These are phyloP conservation scores for Penicillium subrubescens DNA, from an alignment of 495 filamentous ascomycete genomes.

Conservation along the genomic window DNA sequence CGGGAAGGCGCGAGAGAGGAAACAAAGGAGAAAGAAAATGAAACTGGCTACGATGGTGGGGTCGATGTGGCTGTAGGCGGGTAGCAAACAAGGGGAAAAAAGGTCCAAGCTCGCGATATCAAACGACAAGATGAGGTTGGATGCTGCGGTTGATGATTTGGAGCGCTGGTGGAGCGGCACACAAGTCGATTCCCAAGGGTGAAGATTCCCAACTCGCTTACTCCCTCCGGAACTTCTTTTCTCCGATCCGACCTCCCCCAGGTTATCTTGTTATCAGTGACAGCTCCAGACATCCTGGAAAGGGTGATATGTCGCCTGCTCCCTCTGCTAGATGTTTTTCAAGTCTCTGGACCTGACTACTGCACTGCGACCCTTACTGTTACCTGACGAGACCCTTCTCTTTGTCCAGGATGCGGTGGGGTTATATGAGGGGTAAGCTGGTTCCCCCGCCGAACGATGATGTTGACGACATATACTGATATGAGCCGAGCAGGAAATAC, in stretches of 20 bases:
- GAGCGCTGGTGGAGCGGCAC: slow-evolving; percentile 1
- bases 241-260: slow-evolving; percentile 7
- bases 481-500: slow-evolving; percentile 66
- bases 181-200: neutral
- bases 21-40: slow-evolving; percentile 18
- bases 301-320: slow-evolving; percentile 6
- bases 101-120: neutral
- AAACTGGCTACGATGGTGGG: slow-evolving; percentile 23
- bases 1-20: slow-evolving; percentile 17
- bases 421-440: slow-evolving; percentile 92
- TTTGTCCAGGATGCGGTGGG: slow-evolving; percentile 98
- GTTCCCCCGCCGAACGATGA: neutral
- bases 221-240: slow-evolving; percentile 10
- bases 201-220: slow-evolving; percentile 21
- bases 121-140: neutral
- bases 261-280: slow-evolving; percentile 28
- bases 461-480: slow-evolving; percentile 19
- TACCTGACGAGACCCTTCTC: slow-evolving; percentile 86
- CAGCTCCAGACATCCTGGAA: neutral
- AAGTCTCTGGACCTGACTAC: slow-evolving; percentile 93
- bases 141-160: slow-evolving; percentile 1
- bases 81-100: neutral
- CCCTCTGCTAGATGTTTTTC: slow-evolving; percentile 81
- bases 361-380: slow-evolving; percentile 84
- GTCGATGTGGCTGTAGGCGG: neutral